Base-by-base conservation (phyloP, 2,329 filamentous ascomycete genomes). In the Phialocephala sp. region DNA sequence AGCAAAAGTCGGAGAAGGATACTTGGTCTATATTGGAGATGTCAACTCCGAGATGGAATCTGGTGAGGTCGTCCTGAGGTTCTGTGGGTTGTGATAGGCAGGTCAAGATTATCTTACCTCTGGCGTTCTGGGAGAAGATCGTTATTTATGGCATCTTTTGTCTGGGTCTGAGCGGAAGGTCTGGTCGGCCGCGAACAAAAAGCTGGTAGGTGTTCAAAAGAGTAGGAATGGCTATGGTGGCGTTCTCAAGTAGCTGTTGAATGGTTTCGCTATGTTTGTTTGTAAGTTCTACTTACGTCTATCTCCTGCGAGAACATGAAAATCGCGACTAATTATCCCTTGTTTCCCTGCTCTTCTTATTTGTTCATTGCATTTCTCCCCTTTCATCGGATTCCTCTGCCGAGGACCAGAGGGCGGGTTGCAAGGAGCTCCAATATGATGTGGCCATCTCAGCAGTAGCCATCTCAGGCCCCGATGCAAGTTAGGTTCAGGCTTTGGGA, bases 11-110 rank as follows among this genome's bases (percentile, higher is more conserved):
- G 74, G 69, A 43, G 41, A 71, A 18, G 74, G 74, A 32, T 74
- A 65, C 57, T 32, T 77, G 52, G 70, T 70, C 32, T 76, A 76
- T 68, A 45, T 71, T 61, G 76, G 75, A 36, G 73, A 76, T 69
- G 72, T 74, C 18, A 76, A 76, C 66, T 35, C 43, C 2, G 73
- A 73, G 47, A 60, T 68, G 35, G 72, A 56, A 9, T 71, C 69
- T 9, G 59, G 69, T 41, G 54, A 55, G 35, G 62, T 75, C 9
- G 69, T 75, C 35, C 41, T 74, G 39, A 62, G 69, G 41, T 67
- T 77, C 47, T 74, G 73, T 70, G 72, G 73, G 0, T 43, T 75
- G 18, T 69, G 43, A 63, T 18, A 8, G 50, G 14, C 50, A 27
- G 50, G 9, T 22, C 15, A 47, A 41, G 4, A 18, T 12, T 4